Evolutionary conservation across 2,329 filamentous ascomycete genomes (phyloP), one percentile per base, ranked within the genome.

Genomic region (Paraconiothyrium sp.): DNA sequence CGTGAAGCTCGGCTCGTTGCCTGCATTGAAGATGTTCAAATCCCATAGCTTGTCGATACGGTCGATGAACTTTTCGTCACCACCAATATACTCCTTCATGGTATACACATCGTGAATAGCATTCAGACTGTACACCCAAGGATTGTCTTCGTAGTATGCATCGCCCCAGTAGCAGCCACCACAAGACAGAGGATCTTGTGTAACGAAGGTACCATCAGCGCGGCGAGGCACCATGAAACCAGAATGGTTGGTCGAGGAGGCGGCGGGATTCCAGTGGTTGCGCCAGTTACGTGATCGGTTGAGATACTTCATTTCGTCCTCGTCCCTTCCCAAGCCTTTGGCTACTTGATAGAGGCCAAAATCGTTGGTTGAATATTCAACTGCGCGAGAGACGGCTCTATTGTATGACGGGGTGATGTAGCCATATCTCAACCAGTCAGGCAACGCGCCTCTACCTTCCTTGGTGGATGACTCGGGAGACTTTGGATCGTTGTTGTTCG

Each of bases 281-380:
- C 87, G 84, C 90, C 90, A 92, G 69, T 91, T 89, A 10, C 84
- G 82, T 0, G 88, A 90, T 9, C 89, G 85, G 49, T 84, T 79
- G 30, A 91, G 80, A 66, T 92, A 92, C 57, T 83, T 88, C 2
- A 77, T 63, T 3, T 86, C 84, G 46, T 89, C 86, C 0, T 78
- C 76, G 0, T 69, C 59, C 50, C 84, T 83, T 1, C 81, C 83
- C 2, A 91, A 76, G 0, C 88, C 89, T 1, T 70, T 75, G 3
- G 90, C 90, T 11, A 92, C 87, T 71, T 89, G 86, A 61, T 87
- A 85, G 3, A 92, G 78, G 0, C 82, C 84, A 67, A 92, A 92
- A 73, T 92, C 90, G 70, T 92, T 92, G 47, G 84, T 83, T 0
- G 88, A 83, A 70, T 92, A 92, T 72, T 92, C 90, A 0, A 91